Evolutionary conservation across 352 stramenopile species (phyloP).

Genomic region (Phytophthora melonis): DNA sequence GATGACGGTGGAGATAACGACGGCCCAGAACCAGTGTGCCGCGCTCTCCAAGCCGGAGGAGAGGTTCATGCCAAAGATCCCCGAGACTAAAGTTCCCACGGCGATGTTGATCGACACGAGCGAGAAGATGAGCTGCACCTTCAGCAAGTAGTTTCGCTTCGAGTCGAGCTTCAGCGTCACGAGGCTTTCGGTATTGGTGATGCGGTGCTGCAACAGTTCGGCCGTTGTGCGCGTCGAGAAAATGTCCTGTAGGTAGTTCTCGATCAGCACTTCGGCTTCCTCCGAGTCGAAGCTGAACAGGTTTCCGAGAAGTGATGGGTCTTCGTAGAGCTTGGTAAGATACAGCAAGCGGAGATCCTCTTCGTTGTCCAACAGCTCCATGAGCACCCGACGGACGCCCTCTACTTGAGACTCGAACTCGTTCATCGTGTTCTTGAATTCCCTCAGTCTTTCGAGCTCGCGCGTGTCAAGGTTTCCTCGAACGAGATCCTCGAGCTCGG

Average conservation of each 20-base stretch:
- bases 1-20: constrained; percentile 31
- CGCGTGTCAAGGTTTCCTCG: constrained; percentile 31
- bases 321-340: constrained; percentile 55
- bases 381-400: constrained; percentile 49
- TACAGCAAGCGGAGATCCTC: constrained; percentile 53
- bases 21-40: constrained; percentile 20
- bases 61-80: constrained; percentile 37
- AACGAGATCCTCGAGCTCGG: constrained; percentile 47
- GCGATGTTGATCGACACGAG: constrained; percentile 26
- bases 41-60: constrained; percentile 23
- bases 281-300: constrained; percentile 60
- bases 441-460: constrained; percentile 50
- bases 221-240: constrained; percentile 64
- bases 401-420: constrained; percentile 61
- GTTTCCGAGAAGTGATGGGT: constrained; percentile 43
- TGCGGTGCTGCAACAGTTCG: constrained; percentile 60
- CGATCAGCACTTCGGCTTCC: constrained; percentile 58
- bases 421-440: constrained; percentile 60
- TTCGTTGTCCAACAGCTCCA: constrained; percentile 60
- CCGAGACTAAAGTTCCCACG: constrained; percentile 24
- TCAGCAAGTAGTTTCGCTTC: constrained; percentile 62
- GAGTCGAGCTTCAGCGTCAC: constrained; percentile 69
- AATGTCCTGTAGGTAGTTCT: constrained; percentile 71
- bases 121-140: constrained; percentile 24
- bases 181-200: constrained; percentile 63